These are phyloP conservation scores for Tolypocladium paradoxum DNA, from an alignment of 2,329 filamentous ascomycete species.

Conservation along the genomic window DNA sequence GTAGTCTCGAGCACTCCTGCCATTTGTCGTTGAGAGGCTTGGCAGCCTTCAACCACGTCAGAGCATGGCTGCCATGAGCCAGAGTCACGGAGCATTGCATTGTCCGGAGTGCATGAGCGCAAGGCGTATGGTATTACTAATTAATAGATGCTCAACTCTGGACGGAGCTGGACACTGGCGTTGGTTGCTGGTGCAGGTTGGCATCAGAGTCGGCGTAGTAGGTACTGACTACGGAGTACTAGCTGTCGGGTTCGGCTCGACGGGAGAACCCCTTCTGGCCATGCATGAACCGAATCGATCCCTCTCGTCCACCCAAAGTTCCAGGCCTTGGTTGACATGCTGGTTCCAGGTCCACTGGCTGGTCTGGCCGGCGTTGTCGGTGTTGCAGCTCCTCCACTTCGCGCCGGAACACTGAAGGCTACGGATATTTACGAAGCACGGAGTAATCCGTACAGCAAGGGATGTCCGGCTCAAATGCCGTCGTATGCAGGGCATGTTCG, in stretches of 20 bases:
- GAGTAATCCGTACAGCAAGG: not conserved
- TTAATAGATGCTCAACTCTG: not conserved
- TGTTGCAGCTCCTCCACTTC: not conserved
- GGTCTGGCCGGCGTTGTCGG: not conserved
- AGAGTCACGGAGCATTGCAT: not conserved
- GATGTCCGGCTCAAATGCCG: not conserved
- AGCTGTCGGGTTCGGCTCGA: not conserved
- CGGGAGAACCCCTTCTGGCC: not conserved
- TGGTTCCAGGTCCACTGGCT: not conserved
- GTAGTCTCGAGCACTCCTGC: not conserved
- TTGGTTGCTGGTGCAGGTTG: not conserved
- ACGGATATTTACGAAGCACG: not conserved
- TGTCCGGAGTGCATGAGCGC: too few species aligned
- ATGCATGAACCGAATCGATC: not conserved
- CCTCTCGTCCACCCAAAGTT: not conserved
- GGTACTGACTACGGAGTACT: too few species aligned
- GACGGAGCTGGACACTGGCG: not conserved
- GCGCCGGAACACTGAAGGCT: not conserved
- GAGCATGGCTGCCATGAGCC: not conserved
- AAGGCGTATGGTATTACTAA: too few species aligned
- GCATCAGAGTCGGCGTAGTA: too few species aligned
- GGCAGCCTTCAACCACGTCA: not conserved
- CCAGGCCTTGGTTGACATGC: not conserved
- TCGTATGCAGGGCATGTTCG: not conserved
- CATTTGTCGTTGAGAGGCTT: not conserved